Base-by-base conservation (phyloP, 768 basidiomycete species). In the Psilocybe cubensis region DNA sequence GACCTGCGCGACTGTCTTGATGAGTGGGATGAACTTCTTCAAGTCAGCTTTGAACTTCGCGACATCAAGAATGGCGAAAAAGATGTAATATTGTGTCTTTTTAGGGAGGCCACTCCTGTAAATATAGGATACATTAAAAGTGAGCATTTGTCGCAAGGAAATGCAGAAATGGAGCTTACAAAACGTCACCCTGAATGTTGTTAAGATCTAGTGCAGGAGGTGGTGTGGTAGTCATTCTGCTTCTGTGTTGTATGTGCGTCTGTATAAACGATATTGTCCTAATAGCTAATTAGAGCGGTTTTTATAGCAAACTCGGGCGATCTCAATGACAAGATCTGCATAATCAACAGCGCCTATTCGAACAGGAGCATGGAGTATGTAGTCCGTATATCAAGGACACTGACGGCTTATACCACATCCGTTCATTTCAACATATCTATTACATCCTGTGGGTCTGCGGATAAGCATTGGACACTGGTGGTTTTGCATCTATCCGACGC, bases 51-150 rank as follows among this genome's bases (percentile, higher is more conserved):
- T 76, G 73, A 86, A 86, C 25, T 65, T 63, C 4, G 61, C 60
- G 50, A 67, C 74, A 63, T 86, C 58, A 47, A 69, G 67, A 63
- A 86, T 79, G 52, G 77, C 67, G 75, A 84, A 85, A 70, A 86
- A 83, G 56, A 77, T 71, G 63, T 79, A 83, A 8, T 70, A 67
- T 58, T 85, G 76, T 5, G 74, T 75, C 70, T 79, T 81, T 77
- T 86, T 86, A 6, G 78, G 80, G 38, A 85, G 75, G 17, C 84
- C 84, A 35, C 75, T 74, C 61, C 83, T 84, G 57, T 20, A 51
- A 54, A n/a, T n/a, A 50, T 20, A 24, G 35, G n/a, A 38, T 14
- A n/a, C n/a, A n/a, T 35, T 23, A 3, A 21, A 40, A 25, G 41
- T 52, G 12, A 58, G 48, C 21, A 17, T 14, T 23, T 43, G 14